Conservation (phyloP, 345 rosid genomes). For the Orychophragmus violaceus region DNA sequence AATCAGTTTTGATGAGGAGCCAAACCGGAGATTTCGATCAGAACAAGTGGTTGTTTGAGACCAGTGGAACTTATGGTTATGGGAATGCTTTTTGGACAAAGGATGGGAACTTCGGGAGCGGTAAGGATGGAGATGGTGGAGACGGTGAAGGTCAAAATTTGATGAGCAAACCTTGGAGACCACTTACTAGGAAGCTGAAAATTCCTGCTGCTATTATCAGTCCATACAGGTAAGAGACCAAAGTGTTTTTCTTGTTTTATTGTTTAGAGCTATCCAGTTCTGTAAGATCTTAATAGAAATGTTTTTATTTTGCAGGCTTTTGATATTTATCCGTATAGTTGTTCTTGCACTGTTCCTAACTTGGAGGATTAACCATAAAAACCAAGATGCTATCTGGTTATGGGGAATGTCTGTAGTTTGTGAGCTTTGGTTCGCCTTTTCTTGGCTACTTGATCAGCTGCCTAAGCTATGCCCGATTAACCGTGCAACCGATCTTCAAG, state of each 20-base stretch:
- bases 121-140: slow-evolving; percentile 54
- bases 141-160: slow-evolving; percentile 57
- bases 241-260: neutral
- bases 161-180: slow-evolving; percentile 94
- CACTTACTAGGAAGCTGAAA: slow-evolving; percentile 84
- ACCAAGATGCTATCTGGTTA: slow-evolving; percentile 75
- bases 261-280: neutral
- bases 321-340: slow-evolving; percentile 60
- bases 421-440: slow-evolving; percentile 93
- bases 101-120: slow-evolving; percentile 70
- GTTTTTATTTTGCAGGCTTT: slow-evolving; percentile 52
- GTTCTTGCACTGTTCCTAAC: slow-evolving; percentile 68
- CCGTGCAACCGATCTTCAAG: slow-evolving; percentile 86
- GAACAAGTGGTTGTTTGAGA: slow-evolving; percentile 89
- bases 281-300: neutral
- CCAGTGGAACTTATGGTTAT: slow-evolving; percentile 85
- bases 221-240: slow-evolving; percentile 60
- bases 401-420: slow-evolving; percentile 99
- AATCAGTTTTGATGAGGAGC: slow-evolving; percentile 81
- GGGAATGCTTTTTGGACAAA: slow-evolving; percentile 96
- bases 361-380: slow-evolving; percentile 68
- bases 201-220: slow-evolving; percentile 93
- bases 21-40: slow-evolving; percentile 97
- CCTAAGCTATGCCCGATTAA: slow-evolving; percentile 88
- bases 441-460: slow-evolving; percentile 98